phyloP scores from a whole-genome alignment of 2,329 filamentous ascomycete genomes.

The Penicillium sp. region DNA sequence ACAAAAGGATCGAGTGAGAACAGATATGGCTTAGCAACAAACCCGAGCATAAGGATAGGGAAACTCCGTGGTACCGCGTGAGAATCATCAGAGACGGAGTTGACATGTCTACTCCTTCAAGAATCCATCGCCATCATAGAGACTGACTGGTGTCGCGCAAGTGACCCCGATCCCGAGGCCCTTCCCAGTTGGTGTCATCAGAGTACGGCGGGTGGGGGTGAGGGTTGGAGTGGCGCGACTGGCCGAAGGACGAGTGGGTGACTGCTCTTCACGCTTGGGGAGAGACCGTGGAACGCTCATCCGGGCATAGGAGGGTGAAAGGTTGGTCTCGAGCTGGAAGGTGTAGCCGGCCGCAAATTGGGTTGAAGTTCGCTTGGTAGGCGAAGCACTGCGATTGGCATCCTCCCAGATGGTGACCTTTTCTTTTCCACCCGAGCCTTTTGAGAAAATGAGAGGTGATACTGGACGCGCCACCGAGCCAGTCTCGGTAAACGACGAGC shows the following conservation, averaged over 20 bases:
- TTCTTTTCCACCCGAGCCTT: constrained; percentile 15
- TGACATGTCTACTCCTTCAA: constrained; percentile 28
- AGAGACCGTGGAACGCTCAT: constrained; percentile 13
- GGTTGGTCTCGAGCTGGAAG: constrained; percentile 9
- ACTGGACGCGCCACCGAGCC: constrained; percentile 7
- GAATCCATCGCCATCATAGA: constrained; percentile 42
- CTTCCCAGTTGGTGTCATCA: constrained; percentile 26
- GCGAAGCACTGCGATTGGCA: constrained; percentile 16
- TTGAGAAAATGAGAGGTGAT: constrained; percentile 5
- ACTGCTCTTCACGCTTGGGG: constrained; percentile 9
- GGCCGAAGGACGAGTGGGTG: constrained; percentile 12
- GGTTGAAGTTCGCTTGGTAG: constrained; percentile 4
- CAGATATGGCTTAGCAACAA: no score
- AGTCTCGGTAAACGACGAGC: constrained; percentile 4
- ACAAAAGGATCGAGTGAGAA: background rate
- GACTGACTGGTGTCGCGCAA: constrained; percentile 39
- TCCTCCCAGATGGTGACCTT: constrained; percentile 39
- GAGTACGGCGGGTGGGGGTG: constrained; percentile 14
- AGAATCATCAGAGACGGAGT: constrained; percentile 2
- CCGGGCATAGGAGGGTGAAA: constrained; percentile 12
- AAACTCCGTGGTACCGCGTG: background rate
- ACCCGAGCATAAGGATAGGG: background rate
- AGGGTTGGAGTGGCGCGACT: constrained; percentile 12
- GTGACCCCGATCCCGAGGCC: constrained; percentile 25
- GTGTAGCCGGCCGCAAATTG: constrained; percentile 9